Conservation (phyloP, 805 yeast genomes). For the Brettanomyces bruxellensis region DNA sequence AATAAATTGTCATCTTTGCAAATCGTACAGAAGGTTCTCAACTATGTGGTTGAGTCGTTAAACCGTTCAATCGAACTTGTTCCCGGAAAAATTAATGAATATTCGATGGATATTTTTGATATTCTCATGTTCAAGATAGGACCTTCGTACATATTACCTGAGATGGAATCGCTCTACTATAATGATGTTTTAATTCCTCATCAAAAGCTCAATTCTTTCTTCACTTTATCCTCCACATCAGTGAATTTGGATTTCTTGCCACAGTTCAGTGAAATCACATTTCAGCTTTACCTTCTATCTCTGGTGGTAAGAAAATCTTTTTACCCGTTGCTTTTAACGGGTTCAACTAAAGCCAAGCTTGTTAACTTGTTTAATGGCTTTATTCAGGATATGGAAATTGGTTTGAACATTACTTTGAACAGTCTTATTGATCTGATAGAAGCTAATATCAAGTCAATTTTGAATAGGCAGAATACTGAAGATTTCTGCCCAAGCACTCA, state of each 20-base stretch:
- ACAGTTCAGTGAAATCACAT: conserved; percentile 15
- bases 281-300: conserved; percentile 48
- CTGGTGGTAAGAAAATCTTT: conserved; percentile 67
- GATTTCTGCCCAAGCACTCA: conserved; percentile 37
- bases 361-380: conserved; percentile 17
- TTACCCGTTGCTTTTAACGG: conserved; percentile 50
- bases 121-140: conserved; percentile 63
- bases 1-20: conserved; percentile 22
- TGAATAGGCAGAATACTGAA: conserved; percentile 56
- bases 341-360: conserved; percentile 10
- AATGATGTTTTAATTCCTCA: conserved; percentile 20
- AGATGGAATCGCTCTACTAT: conserved; percentile 58
- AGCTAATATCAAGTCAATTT: conserved; percentile 37
- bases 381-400: conserved; percentile 37
- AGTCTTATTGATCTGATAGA: conserved; percentile 49
- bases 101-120: conserved; percentile 59
- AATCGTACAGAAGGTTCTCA: conserved; percentile 54
- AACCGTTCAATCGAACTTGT: conserved; percentile 69
- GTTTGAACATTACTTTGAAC: conserved; percentile 54
- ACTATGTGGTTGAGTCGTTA: conserved; percentile 66
- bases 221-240: conserved; percentile 11
- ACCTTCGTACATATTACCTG: conserved; percentile 62
- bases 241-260: conserved; percentile 12
- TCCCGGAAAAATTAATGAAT: conserved; percentile 51
- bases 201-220: conserved; percentile 18